A percentile compares a stretch with the other conserved stretches of the same genome.
Conservation (phyloP, 2,329 filamentous ascomycete genomes). For the Fusarium subtropicale region DNA sequence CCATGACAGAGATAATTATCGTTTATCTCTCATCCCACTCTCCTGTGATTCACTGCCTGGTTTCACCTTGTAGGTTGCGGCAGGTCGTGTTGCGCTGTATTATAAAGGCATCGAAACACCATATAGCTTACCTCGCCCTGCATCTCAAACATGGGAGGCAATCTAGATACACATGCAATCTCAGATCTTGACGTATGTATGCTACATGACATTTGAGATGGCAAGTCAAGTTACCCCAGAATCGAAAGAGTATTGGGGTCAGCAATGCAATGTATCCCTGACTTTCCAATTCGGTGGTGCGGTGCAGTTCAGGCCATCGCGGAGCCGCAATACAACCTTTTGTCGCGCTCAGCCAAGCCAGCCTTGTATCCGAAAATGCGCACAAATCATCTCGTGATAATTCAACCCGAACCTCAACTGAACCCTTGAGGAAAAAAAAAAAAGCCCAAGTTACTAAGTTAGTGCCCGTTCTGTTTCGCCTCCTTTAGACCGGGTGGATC, state of each 20-base stretch:
- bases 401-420: not conserved
- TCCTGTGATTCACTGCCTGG: constrained; percentile 10
- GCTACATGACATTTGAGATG: not conserved
- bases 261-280: constrained; percentile 12
- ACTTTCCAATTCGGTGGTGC: not conserved
- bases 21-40: constrained; percentile 31
- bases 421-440: constrained; percentile 7
- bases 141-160: not conserved
- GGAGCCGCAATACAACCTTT: constrained; percentile 34
- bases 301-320: constrained; percentile 11
- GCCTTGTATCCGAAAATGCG: constrained; percentile 11
- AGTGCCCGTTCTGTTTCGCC: constrained; percentile 28
- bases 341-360: constrained; percentile 4
- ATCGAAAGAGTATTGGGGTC: not conserved
- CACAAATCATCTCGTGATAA: constrained; percentile 8
- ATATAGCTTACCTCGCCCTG: not conserved
- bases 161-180: constrained; percentile 10
- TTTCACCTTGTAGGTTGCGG: constrained; percentile 5
- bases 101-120: not conserved
- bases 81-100: not conserved
- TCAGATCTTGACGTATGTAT: constrained; percentile 34
- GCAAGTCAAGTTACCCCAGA: constrained; percentile 21
- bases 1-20: constrained; percentile 17
- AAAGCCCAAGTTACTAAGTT: not conserved
- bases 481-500: constrained; percentile 48